phyloP scores from a whole-genome alignment of 2,329 filamentous ascomycete genomes.

The Escovopsis sp. region DNA sequence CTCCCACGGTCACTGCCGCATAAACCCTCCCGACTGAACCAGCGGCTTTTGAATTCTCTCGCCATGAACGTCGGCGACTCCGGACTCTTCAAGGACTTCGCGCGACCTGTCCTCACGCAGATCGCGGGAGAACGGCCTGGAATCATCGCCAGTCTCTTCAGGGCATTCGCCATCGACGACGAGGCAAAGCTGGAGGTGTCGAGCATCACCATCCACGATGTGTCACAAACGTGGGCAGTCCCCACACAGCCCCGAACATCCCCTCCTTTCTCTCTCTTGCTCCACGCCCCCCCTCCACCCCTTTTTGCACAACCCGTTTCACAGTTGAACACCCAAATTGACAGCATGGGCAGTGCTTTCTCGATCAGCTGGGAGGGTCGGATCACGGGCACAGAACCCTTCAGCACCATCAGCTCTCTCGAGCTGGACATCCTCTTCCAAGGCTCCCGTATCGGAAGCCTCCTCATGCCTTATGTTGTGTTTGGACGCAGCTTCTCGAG shows the following conservation, averaged over 20 bases:
- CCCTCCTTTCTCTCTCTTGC: too few relatives aligned
- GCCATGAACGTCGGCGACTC: constrained; percentile 13
- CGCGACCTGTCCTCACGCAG: constrained; percentile 8
- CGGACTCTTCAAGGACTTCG: constrained; percentile 12
- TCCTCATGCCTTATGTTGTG: constrained; percentile 16
- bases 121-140: neutral
- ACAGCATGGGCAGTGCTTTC: constrained; percentile 13
- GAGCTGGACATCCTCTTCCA: constrained; percentile 16
- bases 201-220: constrained; percentile 15
- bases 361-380: constrained; percentile 14
- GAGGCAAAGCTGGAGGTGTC: constrained; percentile 14
- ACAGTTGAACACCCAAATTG: neutral
- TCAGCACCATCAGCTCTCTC: constrained; percentile 16
- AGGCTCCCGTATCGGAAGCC: constrained; percentile 14
- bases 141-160: constrained; percentile 14
- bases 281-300: too few relatives aligned
- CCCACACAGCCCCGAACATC: too few relatives aligned
- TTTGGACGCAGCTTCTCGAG: constrained; percentile 14
- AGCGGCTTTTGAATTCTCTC: too few relatives aligned
- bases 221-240: constrained; percentile 16
- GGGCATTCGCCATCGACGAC: constrained; percentile 12
- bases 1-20: too few relatives aligned
- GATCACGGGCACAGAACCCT: constrained; percentile 15
- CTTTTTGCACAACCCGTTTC: too few relatives aligned
- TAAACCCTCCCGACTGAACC: too few relatives aligned